Evolutionary conservation across 805 yeast species (phyloP).

Genomic region (Kodamaea kaohsiungensis): DNA sequence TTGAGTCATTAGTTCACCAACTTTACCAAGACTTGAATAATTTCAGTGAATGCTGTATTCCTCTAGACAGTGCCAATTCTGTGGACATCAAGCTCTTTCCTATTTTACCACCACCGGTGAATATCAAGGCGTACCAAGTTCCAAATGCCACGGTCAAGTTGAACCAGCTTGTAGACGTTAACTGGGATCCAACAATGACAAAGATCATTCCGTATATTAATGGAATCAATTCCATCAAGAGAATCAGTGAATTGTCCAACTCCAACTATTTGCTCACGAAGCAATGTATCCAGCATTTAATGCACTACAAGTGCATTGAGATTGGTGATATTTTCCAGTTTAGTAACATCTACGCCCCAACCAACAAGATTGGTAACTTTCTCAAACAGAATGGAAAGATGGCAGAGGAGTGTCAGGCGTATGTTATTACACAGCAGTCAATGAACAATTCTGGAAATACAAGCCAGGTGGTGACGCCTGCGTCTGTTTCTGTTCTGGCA

Average conservation of each 20-base stretch:
- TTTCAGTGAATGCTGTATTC: slow-evolving; percentile 94
- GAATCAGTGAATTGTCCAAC: slow-evolving; percentile 76
- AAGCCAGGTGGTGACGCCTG: slow-evolving; percentile 16
- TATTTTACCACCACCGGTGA: slow-evolving; percentile 75
- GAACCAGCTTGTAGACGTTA: slow-evolving; percentile 72
- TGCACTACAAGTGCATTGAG: slow-evolving; percentile 85
- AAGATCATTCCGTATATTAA: slow-evolving; percentile 82
- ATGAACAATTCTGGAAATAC: slow-evolving; percentile 5
- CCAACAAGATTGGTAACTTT: slow-evolving; percentile 71
- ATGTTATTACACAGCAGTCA: slow-evolving; percentile 52
- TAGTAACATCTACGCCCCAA: slow-evolving; percentile 83
- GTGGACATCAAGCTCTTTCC: slow-evolving; percentile 95
- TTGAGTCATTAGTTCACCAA: slow-evolving; percentile 81
- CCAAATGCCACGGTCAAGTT: slow-evolving; percentile 87
- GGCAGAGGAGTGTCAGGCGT: slow-evolving; percentile 83
- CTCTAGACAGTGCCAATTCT: slow-evolving; percentile 84
- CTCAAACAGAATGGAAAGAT: slow-evolving; percentile 54
- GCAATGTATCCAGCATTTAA: slow-evolving; percentile 86
- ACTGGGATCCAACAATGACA: slow-evolving; percentile 97
- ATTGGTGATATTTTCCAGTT: slow-evolving; percentile 89
- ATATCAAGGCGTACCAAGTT: slow-evolving; percentile 77
- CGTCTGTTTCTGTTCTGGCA: slow-evolving; percentile 6
- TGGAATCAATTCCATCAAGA: slow-evolving; percentile 81
- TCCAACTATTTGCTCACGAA: slow-evolving; percentile 77
- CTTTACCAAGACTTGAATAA: slow-evolving; percentile 92